A percentile compares a stretch with the other conserved stretches of the same genome.
Evolutionary conservation across 345 rosid genomes (phyloP).

Genomic region (Kandelia obovata): DNA sequence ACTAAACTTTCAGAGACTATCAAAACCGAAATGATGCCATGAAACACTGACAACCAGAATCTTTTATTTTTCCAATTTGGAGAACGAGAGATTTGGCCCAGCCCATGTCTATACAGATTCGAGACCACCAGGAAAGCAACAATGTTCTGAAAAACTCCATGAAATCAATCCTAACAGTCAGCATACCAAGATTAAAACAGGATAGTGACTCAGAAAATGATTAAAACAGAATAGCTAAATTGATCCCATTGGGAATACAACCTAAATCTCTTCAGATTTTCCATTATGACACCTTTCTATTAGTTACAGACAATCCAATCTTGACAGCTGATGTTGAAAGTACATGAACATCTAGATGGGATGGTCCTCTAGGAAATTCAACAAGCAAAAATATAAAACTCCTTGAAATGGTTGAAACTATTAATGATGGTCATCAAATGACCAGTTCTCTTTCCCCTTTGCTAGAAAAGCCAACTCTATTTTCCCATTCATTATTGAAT

Average conservation of each 20-base stretch:
- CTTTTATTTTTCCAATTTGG: not conserved
- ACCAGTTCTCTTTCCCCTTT: no score
- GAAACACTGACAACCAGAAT: not conserved
- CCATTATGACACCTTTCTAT: not conserved
- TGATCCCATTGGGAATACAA: not conserved
- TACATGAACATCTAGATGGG: not conserved
- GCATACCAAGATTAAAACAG: not conserved
- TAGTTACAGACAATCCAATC: not conserved
- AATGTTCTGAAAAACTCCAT: not conserved
- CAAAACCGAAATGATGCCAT: not conserved
- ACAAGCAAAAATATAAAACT: no score
- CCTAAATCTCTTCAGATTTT: not conserved
- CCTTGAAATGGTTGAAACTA: no score
- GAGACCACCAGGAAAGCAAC: not conserved
- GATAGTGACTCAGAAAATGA: not conserved
- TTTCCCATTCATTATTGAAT: not conserved
- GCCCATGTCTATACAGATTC: not conserved
- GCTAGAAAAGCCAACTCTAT: not conserved
- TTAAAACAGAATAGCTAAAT: not conserved
- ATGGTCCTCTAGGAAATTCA: no score
- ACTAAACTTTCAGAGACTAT: not conserved
- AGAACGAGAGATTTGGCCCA: not conserved
- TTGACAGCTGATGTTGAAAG: not conserved
- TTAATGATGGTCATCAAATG: no score
- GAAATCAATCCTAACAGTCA: not conserved